Evolutionary conservation across 306 rosid genomes (phyloP), one percentile per base, ranked within the genome.

Genomic region (Mimosa bimucronata): DNA sequence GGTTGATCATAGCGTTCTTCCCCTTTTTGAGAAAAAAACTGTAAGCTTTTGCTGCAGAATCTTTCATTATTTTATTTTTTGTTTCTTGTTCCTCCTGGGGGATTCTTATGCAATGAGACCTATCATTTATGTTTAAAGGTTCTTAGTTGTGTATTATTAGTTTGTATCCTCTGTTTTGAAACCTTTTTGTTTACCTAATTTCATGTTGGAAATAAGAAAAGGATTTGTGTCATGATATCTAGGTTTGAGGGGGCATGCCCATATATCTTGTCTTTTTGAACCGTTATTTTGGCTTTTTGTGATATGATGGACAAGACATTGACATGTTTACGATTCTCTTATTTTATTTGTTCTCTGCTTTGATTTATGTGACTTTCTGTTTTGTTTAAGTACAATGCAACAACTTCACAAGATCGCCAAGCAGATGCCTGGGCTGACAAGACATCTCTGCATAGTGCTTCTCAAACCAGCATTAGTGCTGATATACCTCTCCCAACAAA

Each of bases 1-100:
- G 88, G 98, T 96, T 41, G 99, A 96, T 86, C 96, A 81, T n/a
- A 89, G 91, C 66, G 98, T 96, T 90, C 85, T 93, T 89, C 99
- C 99, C 65, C 92, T 96, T 31, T 96, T 93, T 89, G 99, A 93
- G 88, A 96, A 93, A 85, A 79, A 93, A 85, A 79, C 74, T 81
- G 98, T 96, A 89, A 94, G 98, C 73, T 68, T 28, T 66, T 45
- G 61, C 64, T 75, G 23, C 37, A 6, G 16, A 40, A 53, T 76
- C 53, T 41, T 31, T 52, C 0, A 15, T 15, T 16, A 48, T 48
- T 46, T 46, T n/a, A n/a, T n/a, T n/a, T 13, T 1, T 46, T 46
- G 37, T 34, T 34, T 34, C 37, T 34, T 34, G 37, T 34, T 34
- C 37, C 37, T 34, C 37, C 5, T 34, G 37, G 37, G 37, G 37